These are phyloP conservation scores for Nematocida parisii DNA, from an alignment of 371 early-diverging fungal species.

Conservation along the genomic window DNA sequence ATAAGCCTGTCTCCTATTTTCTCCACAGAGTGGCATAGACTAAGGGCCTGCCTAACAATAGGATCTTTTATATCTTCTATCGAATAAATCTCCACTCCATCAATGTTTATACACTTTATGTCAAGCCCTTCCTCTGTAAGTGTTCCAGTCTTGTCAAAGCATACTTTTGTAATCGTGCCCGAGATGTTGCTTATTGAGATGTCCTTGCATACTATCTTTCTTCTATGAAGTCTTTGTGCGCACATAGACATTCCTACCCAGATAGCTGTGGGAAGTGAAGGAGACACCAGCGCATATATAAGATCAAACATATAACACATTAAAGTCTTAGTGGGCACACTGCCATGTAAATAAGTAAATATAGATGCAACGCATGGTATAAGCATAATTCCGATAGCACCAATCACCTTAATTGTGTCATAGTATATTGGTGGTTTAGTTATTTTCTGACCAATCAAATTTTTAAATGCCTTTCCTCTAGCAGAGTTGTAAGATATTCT, in stretches of 20 bases:
- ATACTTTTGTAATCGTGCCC: constrained; percentile 86
- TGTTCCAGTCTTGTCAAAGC: constrained; percentile 99
- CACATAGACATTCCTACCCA: constrained; percentile 90
- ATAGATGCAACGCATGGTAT: constrained; percentile 13
- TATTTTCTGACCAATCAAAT: constrained; percentile 87
- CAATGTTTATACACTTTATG: constrained; percentile 77
- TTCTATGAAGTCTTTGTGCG: constrained; percentile 76
- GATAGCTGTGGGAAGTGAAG: constrained; percentile 84
- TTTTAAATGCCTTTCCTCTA: constrained; percentile 85
- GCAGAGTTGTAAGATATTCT: constrained; percentile 92
- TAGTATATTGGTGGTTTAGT: constrained; percentile 85
- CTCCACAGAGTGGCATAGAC: constrained; percentile 90
- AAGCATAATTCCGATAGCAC: constrained; percentile 6
- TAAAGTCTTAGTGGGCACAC: neutral
- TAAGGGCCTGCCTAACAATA: constrained; percentile 72
- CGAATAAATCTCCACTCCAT: constrained; percentile 16
- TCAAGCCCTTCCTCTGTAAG: constrained; percentile 94
- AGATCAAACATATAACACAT: constrained; percentile 61
- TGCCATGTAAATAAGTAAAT: constrained; percentile 20
- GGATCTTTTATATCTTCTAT: constrained; percentile 27
- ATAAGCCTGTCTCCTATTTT: constrained; percentile 79
- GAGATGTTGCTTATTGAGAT: constrained; percentile 87
- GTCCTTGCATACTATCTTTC: constrained; percentile 84
- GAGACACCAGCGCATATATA: constrained; percentile 63
- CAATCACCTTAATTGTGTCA: constrained; percentile 75